phyloP scores from a whole-genome alignment of 1,284 basidiomycete species.

The Sanghuangporus sanghuang region DNA sequence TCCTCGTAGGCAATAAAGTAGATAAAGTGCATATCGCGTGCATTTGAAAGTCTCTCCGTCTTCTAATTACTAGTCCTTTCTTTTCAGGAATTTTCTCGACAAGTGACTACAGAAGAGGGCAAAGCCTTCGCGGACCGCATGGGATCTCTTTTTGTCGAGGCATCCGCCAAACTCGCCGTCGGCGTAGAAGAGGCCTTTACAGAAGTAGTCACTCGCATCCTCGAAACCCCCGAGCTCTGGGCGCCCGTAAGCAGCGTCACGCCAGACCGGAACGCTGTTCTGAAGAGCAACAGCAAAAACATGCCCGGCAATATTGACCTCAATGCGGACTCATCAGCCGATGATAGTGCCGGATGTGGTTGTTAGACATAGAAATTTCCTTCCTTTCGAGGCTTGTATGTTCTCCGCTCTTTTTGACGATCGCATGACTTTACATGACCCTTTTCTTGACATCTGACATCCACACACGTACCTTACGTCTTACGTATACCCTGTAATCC shows the following conservation, averaged over 20 bases:
- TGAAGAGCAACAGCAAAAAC: not conserved
- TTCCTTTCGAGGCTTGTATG: not conserved
- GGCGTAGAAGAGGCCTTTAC: slow-evolving; percentile 80
- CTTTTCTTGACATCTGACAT: not conserved
- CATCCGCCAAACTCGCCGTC: slow-evolving; percentile 81
- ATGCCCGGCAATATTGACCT: slow-evolving; percentile 11
- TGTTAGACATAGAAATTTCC: slow-evolving; percentile 1
- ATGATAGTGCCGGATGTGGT: not conserved
- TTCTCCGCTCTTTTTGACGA: not conserved
- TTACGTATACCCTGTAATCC: not conserved
- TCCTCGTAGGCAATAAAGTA: slow-evolving; percentile 93
- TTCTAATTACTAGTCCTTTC: not conserved
- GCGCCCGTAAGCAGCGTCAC: slow-evolving; percentile 27
- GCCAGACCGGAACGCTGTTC: slow-evolving; percentile 7
- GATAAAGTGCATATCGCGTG: slow-evolving; percentile 66
- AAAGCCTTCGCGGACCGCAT: slow-evolving; percentile 77
- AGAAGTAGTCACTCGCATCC: slow-evolving; percentile 69
- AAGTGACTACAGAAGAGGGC: slow-evolving; percentile 80
- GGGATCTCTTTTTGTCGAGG: slow-evolving; percentile 83
- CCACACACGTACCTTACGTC: not conserved
- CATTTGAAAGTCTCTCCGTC: not conserved
- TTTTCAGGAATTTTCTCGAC: slow-evolving; percentile 78
- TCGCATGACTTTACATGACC: not conserved
- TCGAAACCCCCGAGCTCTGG: slow-evolving; percentile 70
- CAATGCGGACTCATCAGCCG: not conserved